Evolutionary conservation across 805 yeast species (phyloP).

Genomic region (Nakazawaea pomicola): DNA sequence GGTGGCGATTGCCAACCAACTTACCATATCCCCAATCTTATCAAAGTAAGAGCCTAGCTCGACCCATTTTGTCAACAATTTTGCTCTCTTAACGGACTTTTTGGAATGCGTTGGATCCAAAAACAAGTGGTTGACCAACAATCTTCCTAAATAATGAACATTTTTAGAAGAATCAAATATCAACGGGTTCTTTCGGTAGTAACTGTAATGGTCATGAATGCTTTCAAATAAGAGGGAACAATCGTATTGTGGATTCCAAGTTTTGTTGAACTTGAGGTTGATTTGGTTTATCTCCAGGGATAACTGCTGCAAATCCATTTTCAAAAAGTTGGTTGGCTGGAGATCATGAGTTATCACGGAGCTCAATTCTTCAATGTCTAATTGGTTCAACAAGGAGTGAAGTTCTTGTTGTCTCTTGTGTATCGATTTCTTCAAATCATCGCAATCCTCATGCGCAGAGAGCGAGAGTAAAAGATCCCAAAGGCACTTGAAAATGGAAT

Average conservation of each 20-base stretch:
- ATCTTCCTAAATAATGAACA: slow-evolving; percentile 73
- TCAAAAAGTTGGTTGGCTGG: slow-evolving; percentile 45
- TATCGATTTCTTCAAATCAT: slow-evolving; percentile 47
- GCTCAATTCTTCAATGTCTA: slow-evolving; percentile 13
- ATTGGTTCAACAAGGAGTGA: slow-evolving; percentile 29
- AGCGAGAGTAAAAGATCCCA: slow-evolving; percentile 47
- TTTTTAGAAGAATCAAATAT: slow-evolving; percentile 63
- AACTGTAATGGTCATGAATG: slow-evolving; percentile 37
- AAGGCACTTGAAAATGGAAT: slow-evolving; percentile 52
- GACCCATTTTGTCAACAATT: slow-evolving; percentile 76
- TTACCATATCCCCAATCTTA: slow-evolving; percentile 83
- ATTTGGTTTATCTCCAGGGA: slow-evolving; percentile 64
- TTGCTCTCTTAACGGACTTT: slow-evolving; percentile 47
- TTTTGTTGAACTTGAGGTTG: slow-evolving; percentile 55
- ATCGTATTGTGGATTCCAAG: slow-evolving; percentile 81
- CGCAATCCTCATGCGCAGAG: slow-evolving; percentile 46
- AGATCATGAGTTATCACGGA: slow-evolving; percentile 9
- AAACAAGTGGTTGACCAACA: slow-evolving; percentile 67
- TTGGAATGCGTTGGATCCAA: slow-evolving; percentile 34
- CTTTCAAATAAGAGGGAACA: slow-evolving; percentile 64
- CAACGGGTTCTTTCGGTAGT: slow-evolving; percentile 63
- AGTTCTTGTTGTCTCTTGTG: slow-evolving; percentile 44
- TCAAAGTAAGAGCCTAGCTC: slow-evolving; percentile 75
- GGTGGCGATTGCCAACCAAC: slow-evolving; percentile 89
- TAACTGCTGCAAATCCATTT: slow-evolving; percentile 45